Percentiles rank a stretch among this genome's conserved stretches.
Evolutionary conservation across 2,329 filamentous ascomycete species (phyloP).

Genomic region (Emericellopsis cladophorae): DNA sequence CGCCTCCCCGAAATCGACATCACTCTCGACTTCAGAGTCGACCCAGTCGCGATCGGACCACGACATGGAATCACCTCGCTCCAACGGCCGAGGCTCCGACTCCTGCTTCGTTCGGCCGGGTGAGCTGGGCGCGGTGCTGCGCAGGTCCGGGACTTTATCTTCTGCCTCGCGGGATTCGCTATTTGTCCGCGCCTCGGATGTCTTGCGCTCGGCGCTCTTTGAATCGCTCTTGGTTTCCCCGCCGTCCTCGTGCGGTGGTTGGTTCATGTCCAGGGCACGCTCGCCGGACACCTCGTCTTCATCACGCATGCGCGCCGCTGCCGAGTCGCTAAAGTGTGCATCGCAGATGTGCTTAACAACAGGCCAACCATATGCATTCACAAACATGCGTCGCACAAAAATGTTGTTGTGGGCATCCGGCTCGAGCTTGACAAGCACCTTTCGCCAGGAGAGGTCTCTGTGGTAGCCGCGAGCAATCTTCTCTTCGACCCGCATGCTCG

Average conservation of each 20-base stretch:
- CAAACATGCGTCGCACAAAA: conserved; percentile 89
- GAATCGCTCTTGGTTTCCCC: conserved; percentile 40
- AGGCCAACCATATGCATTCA: conserved; percentile 95
- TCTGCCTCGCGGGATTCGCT: conserved; percentile 21
- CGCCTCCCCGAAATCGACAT: conserved; percentile 16
- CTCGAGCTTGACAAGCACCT: conserved; percentile 88
- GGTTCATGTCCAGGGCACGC: conserved; percentile 47
- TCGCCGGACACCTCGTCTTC: conserved; percentile 56
- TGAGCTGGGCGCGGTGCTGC: conserved; percentile 8
- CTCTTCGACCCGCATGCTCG: conserved; percentile 83
- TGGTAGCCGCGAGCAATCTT: conserved; percentile 97
- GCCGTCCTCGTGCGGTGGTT: conserved; percentile 48
- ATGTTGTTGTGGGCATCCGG: conserved; percentile 99
- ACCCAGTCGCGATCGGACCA: conserved; percentile 58
- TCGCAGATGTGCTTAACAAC: conserved; percentile 92
- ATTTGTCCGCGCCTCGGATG: conserved; percentile 6
- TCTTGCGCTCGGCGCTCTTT: conserved; percentile 3
- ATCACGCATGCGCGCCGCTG: conserved; percentile 48
- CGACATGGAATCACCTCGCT: conserved; percentile 37
- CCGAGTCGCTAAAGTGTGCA: conserved; percentile 76
- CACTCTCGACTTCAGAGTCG: conserved; percentile 37
- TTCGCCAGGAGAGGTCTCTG: conserved; percentile 82
- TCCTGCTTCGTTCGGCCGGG: not conserved
- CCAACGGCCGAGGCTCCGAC: conserved; percentile 2
- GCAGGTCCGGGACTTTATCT: conserved; percentile 34